Evolutionary conservation across 768 basidiomycete species (phyloP).

Genomic region (Amanita polypyramis): DNA sequence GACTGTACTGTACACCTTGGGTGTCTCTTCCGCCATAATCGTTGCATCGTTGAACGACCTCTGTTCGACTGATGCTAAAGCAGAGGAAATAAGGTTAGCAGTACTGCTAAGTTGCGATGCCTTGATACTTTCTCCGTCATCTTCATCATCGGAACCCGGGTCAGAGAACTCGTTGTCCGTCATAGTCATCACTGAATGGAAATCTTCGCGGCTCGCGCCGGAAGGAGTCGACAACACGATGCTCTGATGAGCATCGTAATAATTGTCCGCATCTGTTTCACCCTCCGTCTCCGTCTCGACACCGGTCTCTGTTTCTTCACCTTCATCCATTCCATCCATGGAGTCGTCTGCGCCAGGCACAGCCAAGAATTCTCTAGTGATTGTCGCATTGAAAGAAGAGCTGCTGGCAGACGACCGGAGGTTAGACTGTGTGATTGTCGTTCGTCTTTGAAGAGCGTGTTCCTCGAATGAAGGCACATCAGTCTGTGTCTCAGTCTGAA

Average conservation of each 20-base stretch:
- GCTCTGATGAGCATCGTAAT: conserved; percentile 70
- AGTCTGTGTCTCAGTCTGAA: conserved; percentile 29
- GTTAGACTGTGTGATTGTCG: conserved; percentile 34
- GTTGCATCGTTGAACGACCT: conserved; percentile 17
- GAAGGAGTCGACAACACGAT: conserved; percentile 55
- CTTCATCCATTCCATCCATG: conserved; percentile 19
- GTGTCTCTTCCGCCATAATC: conserved; percentile 16
- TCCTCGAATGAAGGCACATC: conserved; percentile 14
- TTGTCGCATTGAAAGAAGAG: conserved; percentile 27
- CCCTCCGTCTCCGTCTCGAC: conserved; percentile 60
- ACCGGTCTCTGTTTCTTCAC: conserved; percentile 42
- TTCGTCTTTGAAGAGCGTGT: conserved; percentile 20
- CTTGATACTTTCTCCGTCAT: conserved; percentile 69
- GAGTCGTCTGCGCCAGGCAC: conserved; percentile 11
- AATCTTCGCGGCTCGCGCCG: conserved; percentile 52
- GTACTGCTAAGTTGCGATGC: conserved; percentile 3
- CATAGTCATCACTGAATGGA: conserved; percentile 66
- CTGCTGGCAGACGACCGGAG: conserved; percentile 19
- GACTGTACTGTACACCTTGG: conserved; percentile 43
- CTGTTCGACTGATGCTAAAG: background rate
- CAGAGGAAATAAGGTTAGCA: conserved; percentile 26
- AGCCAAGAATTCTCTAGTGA: conserved; percentile 29
- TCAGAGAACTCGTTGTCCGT: conserved; percentile 60
- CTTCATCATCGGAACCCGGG: conserved; percentile 28
- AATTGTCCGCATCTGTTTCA: conserved; percentile 59